phyloP scores from a whole-genome alignment of 345 rosid species.

The Aquilaria malaccensis region DNA sequence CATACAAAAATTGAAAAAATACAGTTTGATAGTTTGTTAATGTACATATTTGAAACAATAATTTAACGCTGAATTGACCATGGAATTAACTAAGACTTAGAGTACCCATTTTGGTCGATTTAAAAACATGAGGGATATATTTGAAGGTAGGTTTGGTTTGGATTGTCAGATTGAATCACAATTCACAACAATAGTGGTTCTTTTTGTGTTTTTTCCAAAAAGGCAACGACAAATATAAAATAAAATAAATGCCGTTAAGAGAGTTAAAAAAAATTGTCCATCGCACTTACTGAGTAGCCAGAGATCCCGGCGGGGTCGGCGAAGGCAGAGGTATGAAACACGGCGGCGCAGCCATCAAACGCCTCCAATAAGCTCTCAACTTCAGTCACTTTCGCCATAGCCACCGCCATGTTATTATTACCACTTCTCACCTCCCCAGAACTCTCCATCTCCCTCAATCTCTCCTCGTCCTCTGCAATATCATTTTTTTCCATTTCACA shows the following conservation, averaged over 20 bases:
- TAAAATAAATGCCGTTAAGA: neutral
- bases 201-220: neutral
- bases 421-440: slow-evolving; percentile 37
- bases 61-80: no score
- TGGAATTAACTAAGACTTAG: no score
- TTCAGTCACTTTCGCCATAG: slow-evolving; percentile 46
- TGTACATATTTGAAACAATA: no score
- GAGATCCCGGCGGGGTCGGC: slow-evolving; percentile 83
- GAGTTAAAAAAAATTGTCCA: neutral
- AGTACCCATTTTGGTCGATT: no score
- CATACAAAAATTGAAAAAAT: no score
- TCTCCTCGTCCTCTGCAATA: slow-evolving; percentile 27
- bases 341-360: slow-evolving; percentile 76
- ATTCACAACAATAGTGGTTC: no score
- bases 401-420: slow-evolving; percentile 27
- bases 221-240: neutral
- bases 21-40: no score
- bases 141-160: no score
- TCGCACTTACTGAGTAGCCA: slow-evolving; percentile 68
- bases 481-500: slow-evolving; percentile 25
- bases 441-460: slow-evolving; percentile 37
- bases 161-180: no score
- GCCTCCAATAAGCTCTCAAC: slow-evolving; percentile 43
- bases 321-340: slow-evolving; percentile 76
- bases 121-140: no score